Evolutionary conservation across 2,329 filamentous ascomycete species (phyloP), one percentile per base, ranked within the genome.

Genomic region (Sarocladiaceae sp.): DNA sequence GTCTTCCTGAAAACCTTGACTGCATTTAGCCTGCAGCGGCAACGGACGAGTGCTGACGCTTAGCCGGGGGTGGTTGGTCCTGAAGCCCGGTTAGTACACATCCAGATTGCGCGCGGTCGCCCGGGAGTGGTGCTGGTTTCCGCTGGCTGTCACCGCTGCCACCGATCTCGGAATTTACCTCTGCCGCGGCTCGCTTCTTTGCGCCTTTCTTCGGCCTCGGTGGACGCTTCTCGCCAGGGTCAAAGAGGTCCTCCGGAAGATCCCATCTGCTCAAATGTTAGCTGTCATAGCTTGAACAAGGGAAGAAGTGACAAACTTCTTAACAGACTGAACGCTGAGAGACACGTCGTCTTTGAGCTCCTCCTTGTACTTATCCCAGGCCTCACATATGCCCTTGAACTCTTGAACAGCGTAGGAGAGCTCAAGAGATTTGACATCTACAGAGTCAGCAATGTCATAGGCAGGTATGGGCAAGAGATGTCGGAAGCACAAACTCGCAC

Each of bases 211-310:
- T 77, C 6, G 86, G 86, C 64, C 68, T 80, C 57, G 74, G 77
- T 4, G 86, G 86, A 55, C 80, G 85, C 41, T 70, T 69, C 64
- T 98, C 93, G 56, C 87, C 87, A 19, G 82, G 69, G 39, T 82
- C 76, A 60, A 98, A 98, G 2, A 97, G 82, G 62, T 98, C 91
- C 48, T 88, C 82, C 21, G 93, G 93, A 20, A 98, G 75, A 58
- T 89, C 82, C 86, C 65, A 90, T 96, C 21, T 32, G 21, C 23
- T 13, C 6, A 16, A 33, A 34, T 13, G 16, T 45, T 13, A 45
- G 43, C 12, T 23, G 21, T 12, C 7, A 21, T 18, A 26, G 27
- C 29, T 13, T 19, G 20, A 32, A 26, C 13, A 35, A 18, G 16
- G 16, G 23, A 16, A 23, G 33, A 9, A 19, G 12, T 3, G 33